Percentiles rank a stretch among this genome's conserved stretches.
phyloP scores from a whole-genome alignment of 1,284 basidiomycete species.

The Fomitopsis betulina region DNA sequence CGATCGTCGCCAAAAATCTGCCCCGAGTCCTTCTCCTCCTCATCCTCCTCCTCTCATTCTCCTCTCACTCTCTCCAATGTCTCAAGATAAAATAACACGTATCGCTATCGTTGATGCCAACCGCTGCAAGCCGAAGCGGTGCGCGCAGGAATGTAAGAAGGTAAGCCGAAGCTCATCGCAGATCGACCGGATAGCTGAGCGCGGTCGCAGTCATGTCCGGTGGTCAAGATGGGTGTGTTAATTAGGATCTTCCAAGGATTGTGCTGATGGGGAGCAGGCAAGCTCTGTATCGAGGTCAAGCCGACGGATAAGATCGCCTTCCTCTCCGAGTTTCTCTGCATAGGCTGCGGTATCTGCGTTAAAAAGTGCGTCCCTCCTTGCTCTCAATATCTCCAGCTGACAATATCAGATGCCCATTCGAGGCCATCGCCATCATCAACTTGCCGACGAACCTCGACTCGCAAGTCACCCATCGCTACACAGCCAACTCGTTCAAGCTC shows the following conservation, averaged over 20 bases:
- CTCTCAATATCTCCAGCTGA: not conserved
- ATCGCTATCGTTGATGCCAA: constrained; percentile 93
- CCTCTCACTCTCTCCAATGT: not conserved
- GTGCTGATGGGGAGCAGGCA: constrained; percentile 48
- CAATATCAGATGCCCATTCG: constrained; percentile 84
- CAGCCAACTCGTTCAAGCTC: constrained; percentile 96
- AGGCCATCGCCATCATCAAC: constrained; percentile 97
- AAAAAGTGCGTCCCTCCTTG: constrained; percentile 71
- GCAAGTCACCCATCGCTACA: constrained; percentile 94
- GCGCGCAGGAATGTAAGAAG: constrained; percentile 91
- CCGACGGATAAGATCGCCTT: constrained; percentile 93
- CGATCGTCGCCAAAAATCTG: not conserved
- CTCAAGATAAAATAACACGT: constrained; percentile 84
- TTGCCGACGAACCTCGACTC: constrained; percentile 93
- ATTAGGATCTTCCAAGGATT: not conserved
- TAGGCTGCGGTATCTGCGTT: constrained; percentile 97
- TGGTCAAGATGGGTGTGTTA: constrained; percentile 88
- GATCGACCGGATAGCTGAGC: not conserved
- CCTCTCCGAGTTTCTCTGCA: constrained; percentile 95
- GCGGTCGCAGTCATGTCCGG: constrained; percentile 79
- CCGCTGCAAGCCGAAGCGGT: constrained; percentile 91
- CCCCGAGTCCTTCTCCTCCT: not conserved
- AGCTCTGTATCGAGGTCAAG: constrained; percentile 97
- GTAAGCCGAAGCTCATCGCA: constrained; percentile 33
- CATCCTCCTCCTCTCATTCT: not conserved